Conservation (phyloP, 2,329 filamentous ascomycete genomes). For the Neonectria punicea region DNA sequence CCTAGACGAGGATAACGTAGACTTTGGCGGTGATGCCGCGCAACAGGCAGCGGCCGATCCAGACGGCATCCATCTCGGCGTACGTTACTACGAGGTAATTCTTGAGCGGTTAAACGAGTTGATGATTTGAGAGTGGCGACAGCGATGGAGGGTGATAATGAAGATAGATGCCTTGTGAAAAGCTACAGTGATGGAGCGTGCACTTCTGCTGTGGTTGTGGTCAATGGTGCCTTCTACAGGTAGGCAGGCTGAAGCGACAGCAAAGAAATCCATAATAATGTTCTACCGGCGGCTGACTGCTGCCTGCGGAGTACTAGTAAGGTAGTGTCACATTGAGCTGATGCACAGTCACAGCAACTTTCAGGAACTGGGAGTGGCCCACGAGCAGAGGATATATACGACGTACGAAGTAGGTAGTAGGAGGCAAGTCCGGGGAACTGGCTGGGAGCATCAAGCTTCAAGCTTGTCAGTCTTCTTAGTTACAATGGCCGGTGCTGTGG, state of each 20-base stretch:
- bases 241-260: not conserved
- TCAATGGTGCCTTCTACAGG: not conserved
- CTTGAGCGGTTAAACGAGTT: constrained; percentile 14
- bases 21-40: constrained; percentile 3
- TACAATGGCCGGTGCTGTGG: not conserved
- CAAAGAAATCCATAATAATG: not conserved
- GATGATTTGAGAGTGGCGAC: not conserved
- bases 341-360: not conserved
- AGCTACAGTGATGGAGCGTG: not conserved
- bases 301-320: too few relatives aligned
- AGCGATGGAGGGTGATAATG: not conserved
- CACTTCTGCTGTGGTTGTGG: not conserved
- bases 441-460: not conserved
- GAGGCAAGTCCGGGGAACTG: not conserved
- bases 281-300: too few relatives aligned
- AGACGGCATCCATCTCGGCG: constrained; percentile 8
- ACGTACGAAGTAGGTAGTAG: not conserved
- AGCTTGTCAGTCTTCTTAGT: not conserved
- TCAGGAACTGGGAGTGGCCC: not conserved
- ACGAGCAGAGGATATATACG: not conserved
- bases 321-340: not conserved
- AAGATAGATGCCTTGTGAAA: not conserved
- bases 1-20: constrained; percentile 8
- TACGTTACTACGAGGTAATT: constrained; percentile 9
- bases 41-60: constrained; percentile 15